Evolutionary conservation across 257 asterid species (phyloP), one percentile per base, ranked within the genome.

Genomic region (Salvia splendens): DNA sequence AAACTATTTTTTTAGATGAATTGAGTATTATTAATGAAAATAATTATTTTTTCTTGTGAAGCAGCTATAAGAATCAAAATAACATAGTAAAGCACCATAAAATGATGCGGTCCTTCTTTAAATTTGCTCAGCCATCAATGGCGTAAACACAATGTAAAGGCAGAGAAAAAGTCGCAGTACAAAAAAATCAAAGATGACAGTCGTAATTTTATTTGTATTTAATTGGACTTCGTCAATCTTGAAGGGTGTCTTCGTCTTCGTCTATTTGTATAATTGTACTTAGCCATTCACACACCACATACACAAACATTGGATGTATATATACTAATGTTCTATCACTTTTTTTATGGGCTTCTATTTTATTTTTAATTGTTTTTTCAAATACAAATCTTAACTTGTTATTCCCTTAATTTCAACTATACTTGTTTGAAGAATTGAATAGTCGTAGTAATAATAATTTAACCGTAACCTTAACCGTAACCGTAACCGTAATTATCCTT

Each of bases 41-140:
- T 0, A 24, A 24, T 24, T 24, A 24, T 0, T 4, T 5, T 65
- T 46, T 53, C 53, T 56, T 64, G 67, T 38, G 55, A 61, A 56
- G 9, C 20, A 66, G 56, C 62, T 16, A 40, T 36, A 48, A 58
- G 68, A 57, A 57, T 58, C 8, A 49, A 48, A 71, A 63, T 57
- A 15, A 8, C 24, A 54, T 64, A 54, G 66, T 33, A 16, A 54
- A 47, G 67, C 54, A 36, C 47, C 33, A 51, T 48, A 46, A 64
- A 64, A 43, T 46, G 64, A 28, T 65, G 59, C 42, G 48, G 43
- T 52, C 16, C 24, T 15, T 4, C 52, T 45, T 8, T 36, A 12
- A 61, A 61, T 61, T 67, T 55, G 56, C 47, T 24, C 20, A 43
- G 36, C 41, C 61, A 67, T 67, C 54, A 52, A 40, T n/a, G 36